Percentiles rank a stretch among this genome's conserved stretches.
Conservation (phyloP, 352 stramenopile genomes). For the Phytophthora quininea region DNA sequence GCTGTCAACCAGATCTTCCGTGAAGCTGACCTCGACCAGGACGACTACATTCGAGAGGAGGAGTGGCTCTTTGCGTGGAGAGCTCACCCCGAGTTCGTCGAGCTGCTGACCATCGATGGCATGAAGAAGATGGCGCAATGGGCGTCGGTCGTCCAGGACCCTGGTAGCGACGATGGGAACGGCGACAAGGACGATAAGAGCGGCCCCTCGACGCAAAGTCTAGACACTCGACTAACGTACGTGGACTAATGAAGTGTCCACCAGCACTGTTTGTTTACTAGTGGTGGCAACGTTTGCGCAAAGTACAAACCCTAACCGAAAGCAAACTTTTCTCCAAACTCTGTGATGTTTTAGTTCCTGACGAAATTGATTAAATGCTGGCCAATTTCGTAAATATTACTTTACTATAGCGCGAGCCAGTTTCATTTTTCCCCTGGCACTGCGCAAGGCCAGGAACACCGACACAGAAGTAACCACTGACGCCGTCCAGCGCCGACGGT, state of each 20-base stretch:
- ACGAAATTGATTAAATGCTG: no score
- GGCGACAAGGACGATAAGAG: slow-evolving; percentile 40
- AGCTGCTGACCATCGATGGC: slow-evolving; percentile 84
- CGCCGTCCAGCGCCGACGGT: no score
- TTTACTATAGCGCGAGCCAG: no score
- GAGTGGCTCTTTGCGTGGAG: slow-evolving; percentile 88
- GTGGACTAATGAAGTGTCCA: slow-evolving; percentile 48
- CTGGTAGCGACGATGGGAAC: slow-evolving; percentile 25
- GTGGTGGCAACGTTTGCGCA: no score
- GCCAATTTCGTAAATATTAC: no score
- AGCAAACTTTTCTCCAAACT: no score
- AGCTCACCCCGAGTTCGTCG: slow-evolving; percentile 79
- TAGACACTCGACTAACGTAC: slow-evolving; percentile 65
- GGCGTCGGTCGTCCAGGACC: slow-evolving; percentile 62
- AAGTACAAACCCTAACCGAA: no score
- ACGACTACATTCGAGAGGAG: slow-evolving; percentile 79
- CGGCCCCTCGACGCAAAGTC: slow-evolving; percentile 24
- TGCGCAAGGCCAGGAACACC: no score
- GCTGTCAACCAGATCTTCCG: slow-evolving; percentile 87
- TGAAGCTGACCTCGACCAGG: slow-evolving; percentile 76
- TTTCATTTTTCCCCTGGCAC: no score
- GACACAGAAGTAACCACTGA: no score
- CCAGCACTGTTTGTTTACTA: no score
- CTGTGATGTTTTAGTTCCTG: no score
- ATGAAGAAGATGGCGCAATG: slow-evolving; percentile 88